A percentile compares a stretch with the other conserved stretches of the same genome.
These are phyloP conservation scores for Daldinia eschscholtzii DNA, from an alignment of 2,329 filamentous ascomycete species.

Conservation along the genomic window DNA sequence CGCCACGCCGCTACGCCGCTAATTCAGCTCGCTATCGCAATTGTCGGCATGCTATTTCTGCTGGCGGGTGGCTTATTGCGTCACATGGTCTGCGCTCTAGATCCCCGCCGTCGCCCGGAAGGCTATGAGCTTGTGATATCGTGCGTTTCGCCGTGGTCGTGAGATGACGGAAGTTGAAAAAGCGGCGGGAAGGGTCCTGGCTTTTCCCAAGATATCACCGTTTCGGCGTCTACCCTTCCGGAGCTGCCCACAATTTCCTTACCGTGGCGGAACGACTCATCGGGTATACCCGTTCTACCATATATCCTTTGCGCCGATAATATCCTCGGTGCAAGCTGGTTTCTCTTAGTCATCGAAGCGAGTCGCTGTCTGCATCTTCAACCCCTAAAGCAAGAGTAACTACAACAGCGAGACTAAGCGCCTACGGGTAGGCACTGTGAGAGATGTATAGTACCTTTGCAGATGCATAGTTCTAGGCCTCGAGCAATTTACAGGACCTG, in stretches of 20 bases:
- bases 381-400: neutral
- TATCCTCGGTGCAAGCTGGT: conserved; percentile 14
- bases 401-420: neutral
- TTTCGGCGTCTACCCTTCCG: conserved; percentile 24
- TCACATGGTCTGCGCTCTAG: conserved; percentile 16
- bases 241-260: conserved; percentile 2
- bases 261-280: conserved; percentile 23
- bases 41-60: conserved; percentile 4
- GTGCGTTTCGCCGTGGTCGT: conserved; percentile 24
- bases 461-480: conserved; percentile 19
- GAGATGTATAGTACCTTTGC: conserved; percentile 9
- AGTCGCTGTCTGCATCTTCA: conserved; percentile 6
- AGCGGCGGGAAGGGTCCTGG: conserved; percentile 15
- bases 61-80: conserved; percentile 9
- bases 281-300: conserved; percentile 12
- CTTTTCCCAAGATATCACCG: conserved; percentile 4
- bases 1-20: conserved; percentile 16
- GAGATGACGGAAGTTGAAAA: conserved; percentile 18
- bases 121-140: conserved; percentile 24
- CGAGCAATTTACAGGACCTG: conserved; percentile 19
- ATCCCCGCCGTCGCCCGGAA: conserved; percentile 13
- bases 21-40: neutral
- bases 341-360: conserved; percentile 14
- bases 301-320: conserved; percentile 5
- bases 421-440: conserved; percentile 17